Conservation (phyloP, 768 basidiomycete genomes). For the Psilocybe tampanensis region DNA sequence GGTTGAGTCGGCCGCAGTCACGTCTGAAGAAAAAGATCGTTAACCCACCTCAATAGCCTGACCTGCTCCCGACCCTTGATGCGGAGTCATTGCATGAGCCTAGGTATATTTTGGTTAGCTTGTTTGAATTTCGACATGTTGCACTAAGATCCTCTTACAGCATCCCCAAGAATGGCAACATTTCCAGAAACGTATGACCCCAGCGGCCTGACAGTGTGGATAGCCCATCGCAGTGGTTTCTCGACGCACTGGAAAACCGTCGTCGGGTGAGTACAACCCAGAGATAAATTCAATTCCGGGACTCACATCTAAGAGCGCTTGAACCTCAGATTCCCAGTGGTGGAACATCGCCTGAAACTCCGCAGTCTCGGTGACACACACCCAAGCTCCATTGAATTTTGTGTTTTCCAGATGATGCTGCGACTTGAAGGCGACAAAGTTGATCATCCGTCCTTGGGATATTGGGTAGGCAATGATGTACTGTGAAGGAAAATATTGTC, state of each 20-base stretch:
- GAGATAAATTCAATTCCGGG: neutral
- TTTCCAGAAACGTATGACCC: constrained; percentile 51
- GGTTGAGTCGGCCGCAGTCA: constrained; percentile 13
- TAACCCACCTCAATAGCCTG: constrained; percentile 55
- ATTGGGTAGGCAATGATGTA: constrained; percentile 67
- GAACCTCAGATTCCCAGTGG: constrained; percentile 63
- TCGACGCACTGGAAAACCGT: constrained; percentile 47
- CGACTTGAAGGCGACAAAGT: constrained; percentile 60
- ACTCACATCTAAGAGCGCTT: constrained; percentile 55
- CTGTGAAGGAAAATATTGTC: constrained; percentile 30
- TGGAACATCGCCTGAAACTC: constrained; percentile 49
- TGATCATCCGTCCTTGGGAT: constrained; percentile 56
- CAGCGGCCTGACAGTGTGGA: constrained; percentile 58
- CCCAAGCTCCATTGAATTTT: constrained; percentile 52
- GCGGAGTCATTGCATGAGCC: constrained; percentile 58
- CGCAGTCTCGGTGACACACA: constrained; percentile 43
- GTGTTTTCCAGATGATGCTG: constrained; percentile 56
- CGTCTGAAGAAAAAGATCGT: constrained; percentile 28
- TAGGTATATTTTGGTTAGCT: constrained; percentile 17
- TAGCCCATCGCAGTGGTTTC: constrained; percentile 59
- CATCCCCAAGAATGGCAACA: constrained; percentile 52
- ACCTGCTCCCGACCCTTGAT: constrained; percentile 61
- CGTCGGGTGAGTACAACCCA: neutral
- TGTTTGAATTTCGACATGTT: neutral
- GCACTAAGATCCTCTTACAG: constrained; percentile 34